Evolutionary conservation across 2,329 filamentous ascomycete genomes (phyloP), one percentile per base, ranked within the genome.

Genomic region (Xylaria polymorpha): DNA sequence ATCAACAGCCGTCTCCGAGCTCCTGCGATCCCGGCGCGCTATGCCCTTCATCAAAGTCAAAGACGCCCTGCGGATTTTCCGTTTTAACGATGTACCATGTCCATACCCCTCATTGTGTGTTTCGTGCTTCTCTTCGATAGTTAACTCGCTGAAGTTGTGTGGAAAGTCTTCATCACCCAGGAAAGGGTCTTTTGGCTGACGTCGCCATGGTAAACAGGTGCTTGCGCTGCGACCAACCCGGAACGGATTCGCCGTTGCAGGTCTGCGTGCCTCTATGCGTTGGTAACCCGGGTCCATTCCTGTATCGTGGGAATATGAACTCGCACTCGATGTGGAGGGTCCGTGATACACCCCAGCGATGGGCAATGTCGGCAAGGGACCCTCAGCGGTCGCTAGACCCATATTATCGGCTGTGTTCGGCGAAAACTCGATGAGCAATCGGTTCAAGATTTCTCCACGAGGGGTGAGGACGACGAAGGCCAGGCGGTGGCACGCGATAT

Each of bases 1-100:
- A 61, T 75, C 73, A 41, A 71, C 70, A 66, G 69, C 76, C 59
- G 77, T 68, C 57, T 78, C 77, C 4, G 78, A 80, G 57, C 77
- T 74, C 29, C 77, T 76, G n/a, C 82, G 80, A 66, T 76, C 74
- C 35, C 85, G 82, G 46, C 85, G 80, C 8, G 87, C 84, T 39
- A 88, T 83, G 39, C 83, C 84, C 74, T 85, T 79, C 58, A 81
- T 85, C 60, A 89, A 75, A 9, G 85, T 87, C 61, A 87, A 74
- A 3, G 87, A 89, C 0, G 87, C 87, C 10, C 87, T 81, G 29
- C 87, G 84, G 59, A 89, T 81, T 70, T 85, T 86, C 57, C 84
- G 83, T 75, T 84, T 86, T 66, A 89, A 68, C 15, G 76, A 75
- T 7, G 72, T 67, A 14, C 64, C 70, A 18, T 72, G 69, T 43